A percentile compares a stretch with the other conserved stretches of the same genome.
These are phyloP conservation scores for Pseudisothecium myosuroides DNA, from an alignment of 225 moss, liverwort and hornwort species.

Conservation along the genomic window DNA sequence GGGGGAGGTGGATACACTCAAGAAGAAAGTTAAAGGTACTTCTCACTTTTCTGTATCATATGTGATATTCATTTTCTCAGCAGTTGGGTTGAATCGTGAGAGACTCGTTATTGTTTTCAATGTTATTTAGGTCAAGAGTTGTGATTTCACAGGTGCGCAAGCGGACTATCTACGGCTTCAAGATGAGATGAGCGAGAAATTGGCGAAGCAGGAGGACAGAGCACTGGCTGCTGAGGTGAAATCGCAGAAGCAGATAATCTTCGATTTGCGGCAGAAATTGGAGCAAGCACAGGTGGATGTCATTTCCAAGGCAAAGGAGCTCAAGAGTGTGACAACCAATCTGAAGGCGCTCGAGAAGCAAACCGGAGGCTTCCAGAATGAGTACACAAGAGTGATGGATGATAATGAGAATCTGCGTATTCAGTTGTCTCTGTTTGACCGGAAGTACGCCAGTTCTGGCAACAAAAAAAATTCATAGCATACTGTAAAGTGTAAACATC, in stretches of 20 bases:
- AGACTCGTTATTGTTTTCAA: background rate
- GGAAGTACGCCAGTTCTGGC: slow-evolving; percentile 40
- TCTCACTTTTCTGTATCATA: background rate
- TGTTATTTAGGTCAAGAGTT: background rate
- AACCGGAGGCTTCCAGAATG: slow-evolving; percentile 53
- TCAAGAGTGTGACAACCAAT: slow-evolving; percentile 38
- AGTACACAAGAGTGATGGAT: slow-evolving; percentile 61
- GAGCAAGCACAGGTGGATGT: slow-evolving; percentile 49
- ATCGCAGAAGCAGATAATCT: slow-evolving; percentile 47
- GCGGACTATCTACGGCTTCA: slow-evolving; percentile 35
- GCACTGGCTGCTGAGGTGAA: slow-evolving; percentile 23
- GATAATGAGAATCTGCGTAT: slow-evolving; percentile 63
- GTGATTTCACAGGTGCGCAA: slow-evolving; percentile 26
- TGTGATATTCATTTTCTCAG: background rate
- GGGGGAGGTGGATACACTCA: slow-evolving; percentile 32
- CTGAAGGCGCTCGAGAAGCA: slow-evolving; percentile 69
- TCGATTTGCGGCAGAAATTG: slow-evolving; percentile 51
- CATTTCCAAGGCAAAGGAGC: slow-evolving; percentile 55
- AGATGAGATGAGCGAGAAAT: slow-evolving; percentile 16
- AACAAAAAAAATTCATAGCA: slow-evolving; percentile 56
- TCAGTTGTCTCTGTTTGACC: slow-evolving; percentile 58
- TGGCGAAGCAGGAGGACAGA: slow-evolving; percentile 4
- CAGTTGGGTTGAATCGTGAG: background rate
- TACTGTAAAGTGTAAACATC: background rate
- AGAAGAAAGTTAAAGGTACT: slow-evolving; percentile 47